These are phyloP conservation scores for Medicago lupulina DNA, from an alignment of 306 rosid species.

Conservation along the genomic window DNA sequence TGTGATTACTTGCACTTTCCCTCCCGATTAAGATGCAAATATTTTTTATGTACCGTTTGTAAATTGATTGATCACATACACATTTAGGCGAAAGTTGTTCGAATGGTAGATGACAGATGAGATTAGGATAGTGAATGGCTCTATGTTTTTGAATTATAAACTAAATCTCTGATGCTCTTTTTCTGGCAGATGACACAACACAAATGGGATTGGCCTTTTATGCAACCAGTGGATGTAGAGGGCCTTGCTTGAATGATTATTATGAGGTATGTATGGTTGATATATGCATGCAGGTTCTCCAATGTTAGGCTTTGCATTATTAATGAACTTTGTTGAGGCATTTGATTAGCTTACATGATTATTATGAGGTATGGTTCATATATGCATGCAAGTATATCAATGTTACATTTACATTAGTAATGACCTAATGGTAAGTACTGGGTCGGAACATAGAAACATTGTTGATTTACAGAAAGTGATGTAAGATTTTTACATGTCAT, in stretches of 20 bases:
- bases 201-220: constrained; percentile 92
- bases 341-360: constrained; percentile 60
- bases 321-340: constrained; percentile 5
- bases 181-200: constrained; percentile 80
- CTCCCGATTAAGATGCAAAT: constrained; percentile 10
- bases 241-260: constrained; percentile 88
- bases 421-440: constrained; percentile 15
- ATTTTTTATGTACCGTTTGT: background rate
- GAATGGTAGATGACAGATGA: constrained; percentile 26
- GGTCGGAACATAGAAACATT: background rate
- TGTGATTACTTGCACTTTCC: constrained; percentile 34
- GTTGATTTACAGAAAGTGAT: no score
- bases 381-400: background rate
- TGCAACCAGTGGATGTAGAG: constrained; percentile 95
- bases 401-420: background rate
- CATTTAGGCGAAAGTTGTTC: constrained; percentile 15
- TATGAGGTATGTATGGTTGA: constrained; percentile 76
- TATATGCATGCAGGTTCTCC: constrained; percentile 16
- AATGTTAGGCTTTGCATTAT: constrained; percentile 15
- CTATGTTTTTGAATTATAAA: constrained; percentile 12
- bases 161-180: constrained; percentile 33
- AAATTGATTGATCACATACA: constrained; percentile 6
- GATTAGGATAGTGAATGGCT: constrained; percentile 20
- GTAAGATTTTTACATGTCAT: no score
- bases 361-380: constrained; percentile 65